A percentile compares a stretch with the other conserved stretches of the same genome.
Evolutionary conservation across 805 yeast genomes (phyloP).

Genomic region (Spathaspora arborariae): DNA sequence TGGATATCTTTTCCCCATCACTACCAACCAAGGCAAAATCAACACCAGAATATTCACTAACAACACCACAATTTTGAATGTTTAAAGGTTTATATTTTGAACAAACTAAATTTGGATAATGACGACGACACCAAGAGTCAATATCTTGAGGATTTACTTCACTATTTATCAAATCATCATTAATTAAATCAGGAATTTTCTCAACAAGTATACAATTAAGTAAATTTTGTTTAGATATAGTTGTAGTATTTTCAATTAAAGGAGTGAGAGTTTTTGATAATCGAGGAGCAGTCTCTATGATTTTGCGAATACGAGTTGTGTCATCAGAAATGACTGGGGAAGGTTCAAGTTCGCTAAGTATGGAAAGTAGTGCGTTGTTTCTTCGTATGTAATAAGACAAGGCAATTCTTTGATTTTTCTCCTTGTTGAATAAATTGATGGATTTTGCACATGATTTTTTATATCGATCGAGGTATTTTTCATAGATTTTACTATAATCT

Average conservation of each 20-base stretch:
- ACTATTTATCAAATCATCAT: constrained; percentile 31
- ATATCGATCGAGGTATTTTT: constrained; percentile 24
- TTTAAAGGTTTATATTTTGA: constrained; percentile 32
- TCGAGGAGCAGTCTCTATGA: constrained; percentile 20
- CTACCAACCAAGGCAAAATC: constrained; percentile 7
- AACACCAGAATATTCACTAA: constrained; percentile 8
- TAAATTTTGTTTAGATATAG: constrained; percentile 16
- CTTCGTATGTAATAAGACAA: constrained; percentile 31
- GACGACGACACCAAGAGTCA: constrained; percentile 36
- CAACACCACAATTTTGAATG: constrained; percentile 3
- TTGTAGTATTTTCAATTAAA: constrained; percentile 9
- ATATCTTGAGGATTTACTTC: constrained; percentile 39
- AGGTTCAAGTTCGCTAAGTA: constrained; percentile 13
- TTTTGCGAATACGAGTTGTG: constrained; percentile 17
- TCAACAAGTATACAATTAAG: constrained; percentile 31
- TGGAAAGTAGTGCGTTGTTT: constrained; percentile 33
- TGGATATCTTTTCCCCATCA: background rate
- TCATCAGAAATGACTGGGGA: constrained; percentile 6
- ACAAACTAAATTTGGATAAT: constrained; percentile 30
- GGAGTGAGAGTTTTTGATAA: constrained; percentile 16
- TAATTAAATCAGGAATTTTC: constrained; percentile 31
- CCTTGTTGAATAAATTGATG: constrained; percentile 25
- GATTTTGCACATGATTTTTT: constrained; percentile 19
- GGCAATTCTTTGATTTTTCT: constrained; percentile 32
- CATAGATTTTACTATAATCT: constrained; percentile 25